Base-by-base conservation (phyloP, 108 stramenopile species). In the Discostella stelligeroides region DNA sequence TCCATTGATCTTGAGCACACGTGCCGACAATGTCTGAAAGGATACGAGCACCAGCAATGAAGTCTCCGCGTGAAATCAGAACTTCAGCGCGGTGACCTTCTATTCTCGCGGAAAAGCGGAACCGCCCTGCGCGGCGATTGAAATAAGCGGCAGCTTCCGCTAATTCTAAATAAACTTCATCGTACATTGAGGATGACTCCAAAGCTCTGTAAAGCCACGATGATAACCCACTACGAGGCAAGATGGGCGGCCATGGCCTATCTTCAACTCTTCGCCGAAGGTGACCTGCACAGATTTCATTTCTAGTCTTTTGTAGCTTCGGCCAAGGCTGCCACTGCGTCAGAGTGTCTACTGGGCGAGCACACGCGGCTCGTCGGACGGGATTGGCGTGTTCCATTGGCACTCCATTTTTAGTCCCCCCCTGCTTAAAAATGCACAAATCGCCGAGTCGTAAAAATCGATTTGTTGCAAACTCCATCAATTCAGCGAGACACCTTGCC, bases 1-100 rank as follows among this genome's bases (percentile, higher is more conserved):
- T 86, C 92, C 92, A 94, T 40, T 86, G 83, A 66, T 94, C 92
- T 40, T 53, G 58, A 38, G 85, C 66, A 59, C 73, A 87, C 13
- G 76, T 56, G 23, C 88, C 83, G 17, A 88, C 85, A 25, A 80
- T 86, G 11, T 65, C 73, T 0, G 83, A 60, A 17, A 94, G 64
- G 7, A 76, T 76, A 23, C 68, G 64, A 1, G 85, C 83, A 24
- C 89, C 92, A 14, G 47, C 27, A 17, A 66, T 57, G 38, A 82
- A 80, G n/a, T 87, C 76, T 24, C 86, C 84, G 39, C 81, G 81
- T 10, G 76, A 49, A 13, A 90, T 78, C 43, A 80, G 67, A 24
- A 88, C 79, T 51, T 91, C 92, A 0, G 84, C 86, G 24, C 86
- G 70, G 66, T 94, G 86, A 21, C 68, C 80, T 65, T 85, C 79